Evolutionary conservation across 2,329 filamentous ascomycete genomes (phyloP).

Genomic region (Talaromyces sp.): DNA sequence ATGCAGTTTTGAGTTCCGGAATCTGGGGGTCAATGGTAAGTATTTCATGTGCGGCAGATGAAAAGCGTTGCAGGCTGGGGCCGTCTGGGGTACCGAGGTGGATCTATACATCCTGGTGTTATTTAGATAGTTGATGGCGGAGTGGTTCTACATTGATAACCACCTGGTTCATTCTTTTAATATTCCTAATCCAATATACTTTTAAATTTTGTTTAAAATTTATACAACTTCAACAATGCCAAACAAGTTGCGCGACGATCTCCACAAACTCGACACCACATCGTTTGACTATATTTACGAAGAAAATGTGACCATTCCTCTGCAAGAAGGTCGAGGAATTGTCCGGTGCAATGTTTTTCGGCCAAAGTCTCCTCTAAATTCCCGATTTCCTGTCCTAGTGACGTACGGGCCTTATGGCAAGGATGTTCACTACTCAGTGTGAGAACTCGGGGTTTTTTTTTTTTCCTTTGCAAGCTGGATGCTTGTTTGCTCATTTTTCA

Average conservation of each 20-base stretch:
- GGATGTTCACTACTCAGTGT: slow-evolving; percentile 57
- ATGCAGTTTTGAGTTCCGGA: no score
- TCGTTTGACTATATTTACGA: slow-evolving; percentile 45
- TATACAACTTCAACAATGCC: background rate
- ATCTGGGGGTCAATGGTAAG: no score
- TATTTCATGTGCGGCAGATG: no score
- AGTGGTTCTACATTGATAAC: no score
- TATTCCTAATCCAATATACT: background rate
- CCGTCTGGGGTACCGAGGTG: background rate
- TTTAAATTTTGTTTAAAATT: background rate
- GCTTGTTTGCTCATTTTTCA: background rate
- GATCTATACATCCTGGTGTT: no score
- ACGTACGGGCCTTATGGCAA: slow-evolving; percentile 73
- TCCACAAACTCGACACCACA: slow-evolving; percentile 28
- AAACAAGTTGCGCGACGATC: slow-evolving; percentile 23
- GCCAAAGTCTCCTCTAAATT: slow-evolving; percentile 32
- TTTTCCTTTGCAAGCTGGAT: slow-evolving; percentile 7
- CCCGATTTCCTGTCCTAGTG: slow-evolving; percentile 53
- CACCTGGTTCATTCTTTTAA: background rate
- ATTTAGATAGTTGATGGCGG: no score
- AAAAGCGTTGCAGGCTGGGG: background rate
- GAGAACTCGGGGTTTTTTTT: no score
- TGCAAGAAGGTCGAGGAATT: slow-evolving; percentile 27
- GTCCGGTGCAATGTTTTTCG: slow-evolving; percentile 49
- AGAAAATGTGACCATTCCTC: slow-evolving; percentile 43